These are phyloP conservation scores for Aspergillus quadricinctus DNA, from an alignment of 2,329 filamentous ascomycete genomes.

Conservation along the genomic window DNA sequence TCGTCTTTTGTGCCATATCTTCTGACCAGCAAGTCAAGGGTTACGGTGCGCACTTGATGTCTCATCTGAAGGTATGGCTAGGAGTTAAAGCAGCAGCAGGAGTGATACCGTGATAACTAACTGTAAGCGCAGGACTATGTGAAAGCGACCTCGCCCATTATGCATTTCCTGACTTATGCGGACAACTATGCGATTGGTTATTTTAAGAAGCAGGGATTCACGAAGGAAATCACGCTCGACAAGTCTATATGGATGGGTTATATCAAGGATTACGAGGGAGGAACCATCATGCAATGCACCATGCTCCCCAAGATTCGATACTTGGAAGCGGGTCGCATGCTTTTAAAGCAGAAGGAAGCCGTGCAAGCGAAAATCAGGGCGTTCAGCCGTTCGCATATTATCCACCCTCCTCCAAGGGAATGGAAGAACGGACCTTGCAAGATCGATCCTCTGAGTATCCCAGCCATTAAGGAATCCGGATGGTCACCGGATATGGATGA, in stretches of 20 bases:
- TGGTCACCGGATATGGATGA: constrained; percentile 99
- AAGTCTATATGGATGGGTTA: constrained; percentile 97
- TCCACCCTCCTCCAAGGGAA: constrained; percentile 78
- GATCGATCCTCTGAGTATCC: constrained; percentile 82
- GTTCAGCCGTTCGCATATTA: constrained; percentile 80
- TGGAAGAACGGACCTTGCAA: constrained; percentile 72
- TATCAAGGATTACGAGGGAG: constrained; percentile 98
- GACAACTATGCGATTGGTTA: constrained; percentile 99
- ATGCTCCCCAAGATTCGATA: constrained; percentile 96
- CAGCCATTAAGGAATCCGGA: constrained; percentile 83
- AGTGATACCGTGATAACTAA: constrained; percentile 8
- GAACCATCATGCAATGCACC: constrained; percentile 98
- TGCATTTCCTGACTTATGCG: constrained; percentile 98
- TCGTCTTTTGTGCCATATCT: constrained; percentile 96
- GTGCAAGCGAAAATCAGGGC: constrained; percentile 93
- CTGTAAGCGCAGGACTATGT: constrained; percentile 65
- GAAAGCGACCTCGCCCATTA: constrained; percentile 91
- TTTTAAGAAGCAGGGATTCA: constrained; percentile 99
- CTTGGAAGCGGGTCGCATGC: constrained; percentile 85
- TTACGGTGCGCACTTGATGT: constrained; percentile 97
- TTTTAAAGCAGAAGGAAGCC: constrained; percentile 94
- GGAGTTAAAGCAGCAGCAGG: neutral
- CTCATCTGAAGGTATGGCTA: constrained; percentile 70
- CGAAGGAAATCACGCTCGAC: constrained; percentile 93
- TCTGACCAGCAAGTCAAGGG: constrained; percentile 98